Percentiles rank a stretch among this genome's conserved stretches.
phyloP scores from a whole-genome alignment of 441 rosid species.

The Euphorbia celastroides region DNA sequence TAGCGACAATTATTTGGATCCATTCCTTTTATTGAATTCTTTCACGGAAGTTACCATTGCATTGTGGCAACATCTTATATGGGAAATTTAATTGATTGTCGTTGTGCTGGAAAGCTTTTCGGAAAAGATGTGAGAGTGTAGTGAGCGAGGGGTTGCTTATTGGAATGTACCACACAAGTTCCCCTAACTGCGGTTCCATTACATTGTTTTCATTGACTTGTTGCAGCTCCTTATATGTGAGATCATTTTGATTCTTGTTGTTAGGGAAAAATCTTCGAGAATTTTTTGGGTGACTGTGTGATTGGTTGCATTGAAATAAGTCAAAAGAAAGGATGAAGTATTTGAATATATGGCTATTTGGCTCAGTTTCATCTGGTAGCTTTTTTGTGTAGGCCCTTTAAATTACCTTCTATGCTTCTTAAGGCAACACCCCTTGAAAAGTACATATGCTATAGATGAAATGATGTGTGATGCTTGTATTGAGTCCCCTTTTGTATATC shows the following conservation, averaged over 20 bases:
- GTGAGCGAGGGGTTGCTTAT: background rate
- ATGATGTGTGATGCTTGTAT: background rate
- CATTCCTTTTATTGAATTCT: background rate
- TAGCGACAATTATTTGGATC: background rate
- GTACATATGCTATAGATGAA: background rate
- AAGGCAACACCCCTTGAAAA: background rate
- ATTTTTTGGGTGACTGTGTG: background rate
- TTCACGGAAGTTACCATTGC: too few relatives aligned
- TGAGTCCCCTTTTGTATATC: background rate
- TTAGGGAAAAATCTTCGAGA: background rate
- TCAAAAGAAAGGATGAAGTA: background rate
- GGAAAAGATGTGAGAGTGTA: background rate
- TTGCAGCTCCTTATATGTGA: background rate
- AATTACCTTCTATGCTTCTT: background rate
- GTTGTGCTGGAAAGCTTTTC: background rate
- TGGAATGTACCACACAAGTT: background rate
- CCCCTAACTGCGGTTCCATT: background rate
- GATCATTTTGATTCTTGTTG: background rate
- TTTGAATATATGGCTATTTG: background rate
- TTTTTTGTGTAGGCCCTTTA: background rate
- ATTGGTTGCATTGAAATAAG: background rate
- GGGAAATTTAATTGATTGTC: too few relatives aligned
- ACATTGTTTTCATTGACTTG: background rate
- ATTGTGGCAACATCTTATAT: too few relatives aligned
- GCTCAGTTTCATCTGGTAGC: background rate